These are phyloP conservation scores for Chaetomidium leptoderma DNA, from an alignment of 495 filamentous ascomycete species.

Conservation along the genomic window DNA sequence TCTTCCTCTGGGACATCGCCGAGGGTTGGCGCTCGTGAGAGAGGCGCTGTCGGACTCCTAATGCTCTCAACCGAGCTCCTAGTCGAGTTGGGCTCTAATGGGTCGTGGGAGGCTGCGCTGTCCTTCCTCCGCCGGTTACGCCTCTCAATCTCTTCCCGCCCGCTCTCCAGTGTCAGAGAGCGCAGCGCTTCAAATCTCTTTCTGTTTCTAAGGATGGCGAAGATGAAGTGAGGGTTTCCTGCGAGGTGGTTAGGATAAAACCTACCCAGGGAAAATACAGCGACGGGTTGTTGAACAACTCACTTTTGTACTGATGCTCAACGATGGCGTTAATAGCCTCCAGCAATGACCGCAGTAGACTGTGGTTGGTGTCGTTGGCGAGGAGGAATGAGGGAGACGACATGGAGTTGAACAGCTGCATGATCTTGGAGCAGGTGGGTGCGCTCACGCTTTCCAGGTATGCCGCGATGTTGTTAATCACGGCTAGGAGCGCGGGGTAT, in stretches of 20 bases:
- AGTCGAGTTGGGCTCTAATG: constrained; percentile 45
- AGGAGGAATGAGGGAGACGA: constrained; percentile 92
- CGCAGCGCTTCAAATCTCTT: constrained; percentile 86
- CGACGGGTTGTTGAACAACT: not conserved
- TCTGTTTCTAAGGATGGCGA: constrained; percentile 70
- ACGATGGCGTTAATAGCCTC: constrained; percentile 89
- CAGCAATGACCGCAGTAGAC: constrained; percentile 72
- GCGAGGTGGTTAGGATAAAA: constrained; percentile 25
- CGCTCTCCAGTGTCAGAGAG: constrained; percentile 91
- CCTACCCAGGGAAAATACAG: no score
- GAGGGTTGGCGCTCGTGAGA: constrained; percentile 57
- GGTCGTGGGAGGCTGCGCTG: constrained; percentile 42
- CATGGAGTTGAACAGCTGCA: constrained; percentile 91
- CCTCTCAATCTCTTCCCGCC: constrained; percentile 86
- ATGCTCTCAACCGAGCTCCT: constrained; percentile 67
- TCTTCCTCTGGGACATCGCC: constrained; percentile 74
- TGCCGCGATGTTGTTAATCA: constrained; percentile 88
- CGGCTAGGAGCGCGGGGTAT: constrained; percentile 86
- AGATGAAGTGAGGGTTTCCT: constrained; percentile 84
- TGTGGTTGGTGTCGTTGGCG: constrained; percentile 89
- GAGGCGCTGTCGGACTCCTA: constrained; percentile 55
- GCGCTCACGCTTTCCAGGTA: constrained; percentile 72
- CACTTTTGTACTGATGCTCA: constrained; percentile 87
- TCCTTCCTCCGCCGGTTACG: constrained; percentile 73
- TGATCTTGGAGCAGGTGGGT: constrained; percentile 71